These are phyloP conservation scores for Tolypocladium ovalisporum DNA, from an alignment of 2,329 filamentous ascomycete species.

Conservation along the genomic window DNA sequence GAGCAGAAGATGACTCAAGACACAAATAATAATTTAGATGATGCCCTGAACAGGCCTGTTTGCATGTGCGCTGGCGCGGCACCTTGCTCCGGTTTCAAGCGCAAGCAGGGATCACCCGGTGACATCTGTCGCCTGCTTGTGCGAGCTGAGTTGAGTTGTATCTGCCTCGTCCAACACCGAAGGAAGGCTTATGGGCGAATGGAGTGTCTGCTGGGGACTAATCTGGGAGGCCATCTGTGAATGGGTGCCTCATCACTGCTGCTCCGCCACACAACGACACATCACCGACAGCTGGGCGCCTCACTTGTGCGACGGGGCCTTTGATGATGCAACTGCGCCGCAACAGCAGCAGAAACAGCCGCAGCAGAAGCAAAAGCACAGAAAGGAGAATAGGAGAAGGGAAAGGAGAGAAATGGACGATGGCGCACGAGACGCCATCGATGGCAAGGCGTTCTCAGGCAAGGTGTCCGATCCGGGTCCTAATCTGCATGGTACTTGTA, in stretches of 20 bases:
- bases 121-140: not conserved
- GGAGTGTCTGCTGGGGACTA: not conserved
- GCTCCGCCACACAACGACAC: not conserved
- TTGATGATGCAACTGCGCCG: not conserved
- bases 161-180: not conserved
- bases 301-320: not conserved
- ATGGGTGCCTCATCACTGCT: not conserved
- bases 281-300: not conserved
- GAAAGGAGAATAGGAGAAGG: no score
- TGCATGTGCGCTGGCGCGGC: not conserved
- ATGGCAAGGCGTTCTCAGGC: not conserved
- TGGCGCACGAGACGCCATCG: not conserved
- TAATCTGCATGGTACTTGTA: not conserved
- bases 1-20: not conserved
- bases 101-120: not conserved
- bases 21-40: conserved; percentile 1
- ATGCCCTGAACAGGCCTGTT: not conserved
- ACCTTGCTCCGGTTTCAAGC: not conserved
- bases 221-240: not conserved
- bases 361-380: not conserved
- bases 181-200: not conserved
- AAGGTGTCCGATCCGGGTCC: not conserved
- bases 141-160: not conserved
- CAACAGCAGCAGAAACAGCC: not conserved
- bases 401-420: not conserved